Evolutionary conservation across 2,329 filamentous ascomycete species (phyloP).

Genomic region (Fusarium sp.): DNA sequence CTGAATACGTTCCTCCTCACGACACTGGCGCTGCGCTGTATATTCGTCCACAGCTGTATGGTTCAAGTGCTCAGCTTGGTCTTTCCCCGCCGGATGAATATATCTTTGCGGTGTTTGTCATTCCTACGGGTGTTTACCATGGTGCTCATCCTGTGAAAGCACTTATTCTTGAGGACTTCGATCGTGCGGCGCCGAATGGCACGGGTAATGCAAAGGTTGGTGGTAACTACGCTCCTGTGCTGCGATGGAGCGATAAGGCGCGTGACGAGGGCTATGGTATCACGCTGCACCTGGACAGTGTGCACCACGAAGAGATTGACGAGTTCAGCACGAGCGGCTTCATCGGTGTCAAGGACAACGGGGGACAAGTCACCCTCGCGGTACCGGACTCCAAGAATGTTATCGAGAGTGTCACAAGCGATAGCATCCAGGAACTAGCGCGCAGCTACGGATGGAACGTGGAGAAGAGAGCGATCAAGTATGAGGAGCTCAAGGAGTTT

Average conservation of each 20-base stretch:
- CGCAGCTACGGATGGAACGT: conserved; percentile 85
- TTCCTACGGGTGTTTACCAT: conserved; percentile 95
- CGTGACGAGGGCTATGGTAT: conserved; percentile 87
- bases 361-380: conserved; percentile 75
- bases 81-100: conserved; percentile 91
- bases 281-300: conserved; percentile 91
- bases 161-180: conserved; percentile 91
- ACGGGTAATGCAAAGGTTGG: conserved; percentile 94
- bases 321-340: conserved; percentile 97
- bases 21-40: conserved; percentile 93
- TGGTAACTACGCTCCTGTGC: conserved; percentile 94
- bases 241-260: conserved; percentile 88
- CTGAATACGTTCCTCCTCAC: conserved; percentile 90
- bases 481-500: conserved; percentile 65
- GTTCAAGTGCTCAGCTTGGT: conserved; percentile 86
- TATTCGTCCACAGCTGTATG: conserved; percentile 88
- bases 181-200: conserved; percentile 90
- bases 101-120: conserved; percentile 88
- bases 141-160: conserved; percentile 88
- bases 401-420: conserved; percentile 87
- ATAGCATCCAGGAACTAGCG: conserved; percentile 81
- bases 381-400: conserved; percentile 90
- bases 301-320: conserved; percentile 85
- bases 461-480: conserved; percentile 78
- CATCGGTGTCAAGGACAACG: conserved; percentile 77